Percentiles rank a stretch among this genome's conserved stretches.
Conservation (phyloP, 129 eudicot species). For the Flaveria sonorensis region DNA sequence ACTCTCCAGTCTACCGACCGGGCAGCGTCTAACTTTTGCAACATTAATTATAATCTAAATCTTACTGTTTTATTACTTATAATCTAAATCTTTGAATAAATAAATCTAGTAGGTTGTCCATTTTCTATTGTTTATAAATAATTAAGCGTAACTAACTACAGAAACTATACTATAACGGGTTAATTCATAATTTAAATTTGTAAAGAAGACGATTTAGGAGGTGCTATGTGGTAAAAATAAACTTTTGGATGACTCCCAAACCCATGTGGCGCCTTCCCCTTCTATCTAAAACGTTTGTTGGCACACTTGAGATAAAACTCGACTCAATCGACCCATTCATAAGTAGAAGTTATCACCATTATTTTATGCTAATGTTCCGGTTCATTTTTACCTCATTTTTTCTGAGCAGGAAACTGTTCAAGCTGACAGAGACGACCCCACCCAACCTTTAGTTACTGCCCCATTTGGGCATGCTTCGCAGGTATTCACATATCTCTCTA, state of each 20-base stretch:
- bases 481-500: constrained; percentile 43
- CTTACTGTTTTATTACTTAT: not conserved
- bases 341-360: not conserved
- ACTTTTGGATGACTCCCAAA: not conserved
- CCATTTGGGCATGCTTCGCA: constrained; percentile 99
- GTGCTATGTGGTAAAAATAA: not conserved
- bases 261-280: not conserved
- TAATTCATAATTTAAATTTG: not conserved
- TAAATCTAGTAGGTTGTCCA: not conserved
- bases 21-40: too few relatives aligned
- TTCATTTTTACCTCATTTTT: not conserved
- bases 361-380: not conserved
- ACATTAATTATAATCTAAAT: too few relatives aligned
- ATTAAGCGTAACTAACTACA: not conserved
- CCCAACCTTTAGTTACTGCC: constrained; percentile 92
- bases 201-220: not conserved
- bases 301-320: not conserved
- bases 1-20: too few relatives aligned
- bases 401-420: constrained; percentile 70
- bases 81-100: not conserved
- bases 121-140: not conserved
- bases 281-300: not conserved
- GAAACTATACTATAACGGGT: not conserved
- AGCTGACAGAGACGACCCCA: constrained; percentile 91
- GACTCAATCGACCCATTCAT: not conserved